These are phyloP conservation scores for Kwoniella shivajii DNA, from an alignment of 1,284 basidiomycete species.

Conservation along the genomic window DNA sequence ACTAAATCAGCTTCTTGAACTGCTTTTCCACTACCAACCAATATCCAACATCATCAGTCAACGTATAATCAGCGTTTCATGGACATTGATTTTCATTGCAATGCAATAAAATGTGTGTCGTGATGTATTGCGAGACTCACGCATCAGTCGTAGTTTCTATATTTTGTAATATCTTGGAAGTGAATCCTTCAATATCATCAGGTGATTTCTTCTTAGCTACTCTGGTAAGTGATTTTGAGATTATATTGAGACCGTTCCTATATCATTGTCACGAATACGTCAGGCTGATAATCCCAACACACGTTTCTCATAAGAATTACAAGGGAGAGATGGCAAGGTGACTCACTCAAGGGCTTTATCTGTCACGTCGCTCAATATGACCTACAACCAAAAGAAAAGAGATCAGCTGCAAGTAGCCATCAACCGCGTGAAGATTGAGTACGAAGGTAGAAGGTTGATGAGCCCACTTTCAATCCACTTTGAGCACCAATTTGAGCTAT, in stretches of 20 bases:
- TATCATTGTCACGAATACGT: background rate
- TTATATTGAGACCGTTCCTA: slow-evolving; percentile 60
- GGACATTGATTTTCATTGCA: background rate
- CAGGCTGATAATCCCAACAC: background rate
- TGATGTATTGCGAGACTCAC: slow-evolving; percentile 28
- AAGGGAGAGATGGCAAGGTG: background rate
- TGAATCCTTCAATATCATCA: slow-evolving; percentile 53
- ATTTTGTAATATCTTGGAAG: slow-evolving; percentile 55
- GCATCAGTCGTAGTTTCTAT: slow-evolving; percentile 60
- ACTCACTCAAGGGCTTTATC: slow-evolving; percentile 52
- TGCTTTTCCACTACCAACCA: slow-evolving; percentile 50
- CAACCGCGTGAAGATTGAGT: too few relatives aligned
- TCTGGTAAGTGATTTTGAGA: slow-evolving; percentile 59
- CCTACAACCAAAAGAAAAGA: slow-evolving; percentile 22
- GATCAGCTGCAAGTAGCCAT: background rate
- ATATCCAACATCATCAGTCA: background rate
- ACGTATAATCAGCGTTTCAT: background rate
- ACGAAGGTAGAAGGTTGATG: background rate
- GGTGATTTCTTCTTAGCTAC: slow-evolving; percentile 59
- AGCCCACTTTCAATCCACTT: slow-evolving; percentile 55
- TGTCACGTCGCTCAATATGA: slow-evolving; percentile 54
- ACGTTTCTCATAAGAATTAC: too few relatives aligned
- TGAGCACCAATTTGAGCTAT: slow-evolving; percentile 59
- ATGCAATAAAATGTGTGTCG: too few relatives aligned
- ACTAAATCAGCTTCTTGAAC: slow-evolving; percentile 60